A percentile compares a stretch with the other conserved stretches of the same genome.
These are phyloP conservation scores for Candida vartiovaarae DNA, from an alignment of 805 yeast genomes.

Conservation along the genomic window DNA sequence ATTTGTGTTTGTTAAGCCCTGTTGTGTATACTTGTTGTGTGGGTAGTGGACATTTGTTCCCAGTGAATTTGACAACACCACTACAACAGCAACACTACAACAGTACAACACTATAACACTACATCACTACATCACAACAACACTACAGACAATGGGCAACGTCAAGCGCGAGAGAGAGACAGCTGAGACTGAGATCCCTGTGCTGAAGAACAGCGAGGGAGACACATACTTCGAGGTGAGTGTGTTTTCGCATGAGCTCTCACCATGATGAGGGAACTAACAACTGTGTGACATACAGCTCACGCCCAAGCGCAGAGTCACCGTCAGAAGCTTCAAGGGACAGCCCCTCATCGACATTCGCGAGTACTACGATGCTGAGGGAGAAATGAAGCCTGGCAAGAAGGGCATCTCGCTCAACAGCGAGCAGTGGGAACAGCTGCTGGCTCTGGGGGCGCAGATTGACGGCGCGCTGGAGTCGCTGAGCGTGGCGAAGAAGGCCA, in stretches of 20 bases:
- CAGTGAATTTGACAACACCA: too few relatives aligned
- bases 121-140: too few relatives aligned
- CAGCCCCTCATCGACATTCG: slow-evolving; percentile 71
- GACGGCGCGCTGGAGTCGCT: slow-evolving; percentile 41
- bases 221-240: slow-evolving; percentile 12
- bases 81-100: too few relatives aligned
- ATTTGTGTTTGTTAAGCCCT: slow-evolving; percentile 1
- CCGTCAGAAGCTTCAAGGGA: slow-evolving; percentile 67
- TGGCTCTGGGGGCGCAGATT: slow-evolving; percentile 40
- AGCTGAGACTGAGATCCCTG: not conserved
- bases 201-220: slow-evolving; percentile 3
- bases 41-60: too few relatives aligned
- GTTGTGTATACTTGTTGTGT: too few relatives aligned
- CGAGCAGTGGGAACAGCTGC: slow-evolving; percentile 45
- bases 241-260: not conserved
- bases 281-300: slow-evolving; percentile 26
- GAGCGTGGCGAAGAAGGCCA: slow-evolving; percentile 16
- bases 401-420: slow-evolving; percentile 62
- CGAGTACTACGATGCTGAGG: slow-evolving; percentile 64
- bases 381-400: slow-evolving; percentile 71
- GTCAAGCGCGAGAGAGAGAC: slow-evolving; percentile 1
- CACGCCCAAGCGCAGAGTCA: slow-evolving; percentile 59
- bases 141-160: not conserved
- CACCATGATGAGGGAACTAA: not conserved
- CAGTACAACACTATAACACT: too few relatives aligned